These are phyloP conservation scores for Penicillium sp. DNA, from an alignment of 2,329 filamentous ascomycete species.

Conservation along the genomic window DNA sequence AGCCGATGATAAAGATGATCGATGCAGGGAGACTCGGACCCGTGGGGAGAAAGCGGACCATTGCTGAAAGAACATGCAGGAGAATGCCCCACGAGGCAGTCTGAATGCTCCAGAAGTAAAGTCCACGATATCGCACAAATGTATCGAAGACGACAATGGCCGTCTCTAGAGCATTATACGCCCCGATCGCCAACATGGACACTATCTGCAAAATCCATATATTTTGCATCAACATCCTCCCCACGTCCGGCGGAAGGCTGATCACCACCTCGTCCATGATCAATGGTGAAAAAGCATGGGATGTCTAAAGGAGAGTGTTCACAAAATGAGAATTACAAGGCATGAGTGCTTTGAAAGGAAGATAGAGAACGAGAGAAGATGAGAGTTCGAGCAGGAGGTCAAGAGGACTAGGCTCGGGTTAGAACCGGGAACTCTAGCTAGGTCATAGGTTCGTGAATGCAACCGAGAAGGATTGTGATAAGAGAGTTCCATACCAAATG, in stretches of 20 bases:
- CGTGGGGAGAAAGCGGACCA: slow-evolving; percentile 5
- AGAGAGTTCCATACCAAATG: not conserved
- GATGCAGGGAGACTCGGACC: slow-evolving; percentile 1
- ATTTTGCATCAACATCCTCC: slow-evolving; percentile 3
- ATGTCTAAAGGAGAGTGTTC: not conserved
- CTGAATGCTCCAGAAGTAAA: slow-evolving; percentile 44
- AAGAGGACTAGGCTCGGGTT: not conserved
- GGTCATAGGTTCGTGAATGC: not conserved
- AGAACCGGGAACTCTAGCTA: not conserved
- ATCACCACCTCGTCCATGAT: slow-evolving; percentile 7
- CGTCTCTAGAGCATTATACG: slow-evolving; percentile 41
- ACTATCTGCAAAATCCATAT: slow-evolving; percentile 4
- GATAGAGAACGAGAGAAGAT: not conserved
- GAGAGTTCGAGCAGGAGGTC: not conserved
- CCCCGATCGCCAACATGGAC: slow-evolving; percentile 10
- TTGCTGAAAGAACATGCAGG: slow-evolving; percentile 30
- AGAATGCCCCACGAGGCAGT: slow-evolving; percentile 35
- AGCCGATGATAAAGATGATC: slow-evolving; percentile 27
- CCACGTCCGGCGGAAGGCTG: slow-evolving; percentile 3
- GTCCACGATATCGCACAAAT: slow-evolving; percentile 36
- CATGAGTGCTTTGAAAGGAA: not conserved
- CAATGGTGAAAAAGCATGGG: not conserved
- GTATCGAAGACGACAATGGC: slow-evolving; percentile 37
- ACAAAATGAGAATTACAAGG: not conserved
- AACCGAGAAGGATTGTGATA: not conserved